Percentiles rank a stretch among this genome's conserved stretches.
phyloP scores from a whole-genome alignment of 768 basidiomycete species.

The Amyloporia xantha region DNA sequence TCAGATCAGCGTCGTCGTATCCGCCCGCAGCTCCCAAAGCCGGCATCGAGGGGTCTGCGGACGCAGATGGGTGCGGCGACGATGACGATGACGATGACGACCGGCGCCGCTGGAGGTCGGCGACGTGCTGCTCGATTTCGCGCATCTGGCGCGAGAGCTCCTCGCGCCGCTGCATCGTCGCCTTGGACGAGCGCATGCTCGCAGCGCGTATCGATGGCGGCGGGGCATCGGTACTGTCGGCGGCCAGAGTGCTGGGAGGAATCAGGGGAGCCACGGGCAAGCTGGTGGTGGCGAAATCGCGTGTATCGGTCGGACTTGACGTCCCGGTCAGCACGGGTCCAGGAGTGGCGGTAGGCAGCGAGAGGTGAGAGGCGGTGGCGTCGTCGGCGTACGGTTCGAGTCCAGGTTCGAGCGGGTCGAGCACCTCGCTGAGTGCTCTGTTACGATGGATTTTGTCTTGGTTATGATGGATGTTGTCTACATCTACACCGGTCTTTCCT shows the following conservation, averaged over 20 bases:
- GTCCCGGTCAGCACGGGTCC: background rate
- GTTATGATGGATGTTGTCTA: too few species aligned
- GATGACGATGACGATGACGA: background rate
- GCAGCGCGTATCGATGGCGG: background rate
- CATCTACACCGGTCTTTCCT: background rate
- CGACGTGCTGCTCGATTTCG: background rate
- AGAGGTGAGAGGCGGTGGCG: background rate
- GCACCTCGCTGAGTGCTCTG: background rate
- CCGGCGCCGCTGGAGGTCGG: slow-evolving; percentile 1
- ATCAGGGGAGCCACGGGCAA: background rate
- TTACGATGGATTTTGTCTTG: too few species aligned
- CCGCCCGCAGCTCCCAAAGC: too few species aligned
- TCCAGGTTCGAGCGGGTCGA: background rate
- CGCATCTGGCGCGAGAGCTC: slow-evolving; percentile 4
- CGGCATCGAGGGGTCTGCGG: background rate
- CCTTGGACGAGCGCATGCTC: too few species aligned
- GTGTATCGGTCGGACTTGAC: too few species aligned
- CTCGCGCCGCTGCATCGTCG: slow-evolving; percentile 1
- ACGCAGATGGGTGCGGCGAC: too few species aligned
- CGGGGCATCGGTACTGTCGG: too few species aligned
- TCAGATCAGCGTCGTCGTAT: slow-evolving; percentile 1
- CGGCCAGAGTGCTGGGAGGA: too few species aligned
- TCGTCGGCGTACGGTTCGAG: background rate
- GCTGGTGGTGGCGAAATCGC: too few species aligned
- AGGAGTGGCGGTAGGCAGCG: background rate